Evolutionary conservation across 305 asterid species (phyloP).

Genomic region (Withania somnifera): DNA sequence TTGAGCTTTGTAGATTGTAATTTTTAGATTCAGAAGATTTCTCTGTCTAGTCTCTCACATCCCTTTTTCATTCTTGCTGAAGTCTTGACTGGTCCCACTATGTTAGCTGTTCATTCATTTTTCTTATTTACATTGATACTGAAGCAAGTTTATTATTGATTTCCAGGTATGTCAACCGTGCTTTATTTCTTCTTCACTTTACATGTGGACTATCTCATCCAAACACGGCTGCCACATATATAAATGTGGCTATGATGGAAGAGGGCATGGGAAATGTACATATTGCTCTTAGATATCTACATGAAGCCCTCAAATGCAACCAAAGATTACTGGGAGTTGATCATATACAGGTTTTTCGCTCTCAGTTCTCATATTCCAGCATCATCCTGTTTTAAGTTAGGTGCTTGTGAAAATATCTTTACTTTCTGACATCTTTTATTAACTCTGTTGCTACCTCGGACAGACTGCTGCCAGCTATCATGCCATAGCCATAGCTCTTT

Average conservation of each 20-base stretch:
- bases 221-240: conserved; percentile 98
- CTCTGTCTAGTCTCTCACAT: background rate
- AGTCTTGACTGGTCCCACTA: conserved; percentile 1
- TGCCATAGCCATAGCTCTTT: conserved; percentile 99
- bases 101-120: background rate
- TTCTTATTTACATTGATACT: background rate
- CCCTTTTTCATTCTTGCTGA: conserved; percentile 1
- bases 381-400: background rate
- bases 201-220: conserved; percentile 99
- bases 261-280: conserved; percentile 99
- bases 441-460: conserved; percentile 2
- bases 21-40: background rate
- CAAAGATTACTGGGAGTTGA: conserved; percentile 84
- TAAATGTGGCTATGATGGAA: conserved; percentile 99
- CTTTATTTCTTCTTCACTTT: conserved; percentile 91
- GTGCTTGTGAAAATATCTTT: conserved; percentile 1
- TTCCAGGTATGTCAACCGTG: conserved; percentile 96
- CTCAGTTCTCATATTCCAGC: conserved; percentile 6
- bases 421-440: background rate
- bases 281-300: conserved; percentile 96
- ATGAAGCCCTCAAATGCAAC: conserved; percentile 99
- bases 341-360: conserved; percentile 80
- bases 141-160: conserved; percentile 11
- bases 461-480: conserved; percentile 99
- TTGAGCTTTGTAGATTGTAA: background rate